Percentiles rank a stretch among this genome's conserved stretches.
Evolutionary conservation across 2,329 filamentous ascomycete genomes (phyloP).

Genomic region (Alternaria longipes): DNA sequence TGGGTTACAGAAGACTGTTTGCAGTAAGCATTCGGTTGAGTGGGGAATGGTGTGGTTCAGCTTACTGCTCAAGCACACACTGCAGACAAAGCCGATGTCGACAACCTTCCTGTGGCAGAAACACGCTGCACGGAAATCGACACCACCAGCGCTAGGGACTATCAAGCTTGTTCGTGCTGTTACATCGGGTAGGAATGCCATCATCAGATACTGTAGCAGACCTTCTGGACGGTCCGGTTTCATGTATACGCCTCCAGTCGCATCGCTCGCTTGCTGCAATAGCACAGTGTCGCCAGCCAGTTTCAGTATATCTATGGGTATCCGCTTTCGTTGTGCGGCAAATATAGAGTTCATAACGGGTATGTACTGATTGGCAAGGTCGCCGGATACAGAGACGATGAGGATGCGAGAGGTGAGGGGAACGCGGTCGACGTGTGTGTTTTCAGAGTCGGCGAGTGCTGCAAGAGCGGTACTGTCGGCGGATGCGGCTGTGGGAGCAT

Average conservation of each 20-base stretch:
- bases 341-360: conserved; percentile 99
- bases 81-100: conserved; percentile 93
- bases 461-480: conserved; percentile 58
- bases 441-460: conserved; percentile 53
- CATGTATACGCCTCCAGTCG: conserved; percentile 76
- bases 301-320: conserved; percentile 92
- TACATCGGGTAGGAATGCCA: conserved; percentile 83
- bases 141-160: conserved; percentile 80
- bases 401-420: conserved; percentile 83
- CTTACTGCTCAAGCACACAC: conserved; percentile 87
- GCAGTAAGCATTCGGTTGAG: conserved; percentile 10
- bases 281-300: conserved; percentile 88
- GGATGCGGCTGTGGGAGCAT: conserved; percentile 49
- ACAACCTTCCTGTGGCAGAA: conserved; percentile 95
- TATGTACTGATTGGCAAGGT: conserved; percentile 90
- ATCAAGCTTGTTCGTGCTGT: conserved; percentile 72
- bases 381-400: conserved; percentile 87
- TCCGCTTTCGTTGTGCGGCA: conserved; percentile 84
- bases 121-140: conserved; percentile 97
- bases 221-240: conserved; percentile 64
- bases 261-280: conserved; percentile 86
- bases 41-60: background rate
- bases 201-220: conserved; percentile 91
- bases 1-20: conserved; percentile 49
- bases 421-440: conserved; percentile 47